A percentile compares a stretch with the other conserved stretches of the same genome.
Evolutionary conservation across 2,329 filamentous ascomycete genomes (phyloP).

Genomic region (Fusarium abutilonis): DNA sequence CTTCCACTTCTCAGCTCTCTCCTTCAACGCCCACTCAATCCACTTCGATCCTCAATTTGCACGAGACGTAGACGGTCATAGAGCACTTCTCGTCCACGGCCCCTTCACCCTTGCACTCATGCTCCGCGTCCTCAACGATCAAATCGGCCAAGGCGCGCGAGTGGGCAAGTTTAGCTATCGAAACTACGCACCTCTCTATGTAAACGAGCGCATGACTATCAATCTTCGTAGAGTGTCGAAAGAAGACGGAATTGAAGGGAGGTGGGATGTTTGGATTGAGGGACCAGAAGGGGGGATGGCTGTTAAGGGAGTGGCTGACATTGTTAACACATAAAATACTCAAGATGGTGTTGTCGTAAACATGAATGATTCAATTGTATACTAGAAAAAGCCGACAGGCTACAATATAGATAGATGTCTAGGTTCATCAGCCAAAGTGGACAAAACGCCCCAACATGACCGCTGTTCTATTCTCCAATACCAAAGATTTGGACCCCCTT

Average conservation of each 20-base stretch:
- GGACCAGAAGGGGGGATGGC: slow-evolving; percentile 68
- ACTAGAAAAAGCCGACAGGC: slow-evolving; percentile 25
- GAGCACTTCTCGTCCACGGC: slow-evolving; percentile 83
- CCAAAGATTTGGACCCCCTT: slow-evolving; percentile 7
- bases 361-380: slow-evolving; percentile 12
- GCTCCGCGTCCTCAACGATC: slow-evolving; percentile 67
- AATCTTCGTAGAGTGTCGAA: slow-evolving; percentile 65
- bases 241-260: slow-evolving; percentile 45
- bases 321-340: slow-evolving; percentile 16
- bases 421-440: slow-evolving; percentile 8
- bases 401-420: slow-evolving; percentile 24
- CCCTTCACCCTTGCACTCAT: slow-evolving; percentile 83
- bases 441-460: slow-evolving; percentile 10
- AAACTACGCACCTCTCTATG: slow-evolving; percentile 85
- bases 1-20: slow-evolving; percentile 90
- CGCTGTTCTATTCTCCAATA: slow-evolving; percentile 12
- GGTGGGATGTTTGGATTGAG: slow-evolving; percentile 53
- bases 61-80: slow-evolving; percentile 76
- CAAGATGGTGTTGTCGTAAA: neutral
- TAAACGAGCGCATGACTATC: slow-evolving; percentile 73
- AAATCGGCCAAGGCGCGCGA: slow-evolving; percentile 35
- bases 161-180: slow-evolving; percentile 76
- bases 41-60: slow-evolving; percentile 82
- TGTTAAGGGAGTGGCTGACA: slow-evolving; percentile 64
- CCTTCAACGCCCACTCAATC: slow-evolving; percentile 91